A percentile compares a stretch with the other conserved stretches of the same genome.
Conservation (phyloP, 345 rosid genomes). For the Syzygium aqueum region DNA sequence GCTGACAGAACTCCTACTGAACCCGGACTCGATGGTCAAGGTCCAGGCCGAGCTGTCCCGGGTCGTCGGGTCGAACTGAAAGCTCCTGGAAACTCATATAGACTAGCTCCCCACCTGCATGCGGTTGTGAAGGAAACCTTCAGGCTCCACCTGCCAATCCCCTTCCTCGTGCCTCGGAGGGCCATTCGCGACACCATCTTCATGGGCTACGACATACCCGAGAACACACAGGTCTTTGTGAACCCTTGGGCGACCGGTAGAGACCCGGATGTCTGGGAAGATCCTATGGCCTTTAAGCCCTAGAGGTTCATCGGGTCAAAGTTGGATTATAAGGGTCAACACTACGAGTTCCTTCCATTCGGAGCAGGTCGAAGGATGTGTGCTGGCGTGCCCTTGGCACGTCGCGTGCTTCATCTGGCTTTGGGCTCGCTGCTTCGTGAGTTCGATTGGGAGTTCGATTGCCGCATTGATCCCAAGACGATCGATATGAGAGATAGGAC, state of each 20-base stretch:
- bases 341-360: slow-evolving; percentile 29
- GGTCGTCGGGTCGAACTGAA: slow-evolving; percentile 25
- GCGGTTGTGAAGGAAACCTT: slow-evolving; percentile 36
- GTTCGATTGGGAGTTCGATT: slow-evolving; percentile 30
- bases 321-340: slow-evolving; percentile 32
- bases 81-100: slow-evolving; percentile 40
- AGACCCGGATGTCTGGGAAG: slow-evolving; percentile 42
- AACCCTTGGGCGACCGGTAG: slow-evolving; percentile 61
- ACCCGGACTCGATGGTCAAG: slow-evolving; percentile 25
- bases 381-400: slow-evolving; percentile 29
- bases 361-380: slow-evolving; percentile 43
- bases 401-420: slow-evolving; percentile 10
- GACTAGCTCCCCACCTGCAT: slow-evolving; percentile 35
- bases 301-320: slow-evolving; percentile 27
- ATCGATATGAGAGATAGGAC: slow-evolving; percentile 21
- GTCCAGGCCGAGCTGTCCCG: slow-evolving; percentile 34
- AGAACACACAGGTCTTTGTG: slow-evolving; percentile 37
- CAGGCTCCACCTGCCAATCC: slow-evolving; percentile 46
- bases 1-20: slow-evolving; percentile 43
- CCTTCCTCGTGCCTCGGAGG: slow-evolving; percentile 38
- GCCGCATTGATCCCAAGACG: slow-evolving; percentile 7
- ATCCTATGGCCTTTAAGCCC: slow-evolving; percentile 21
- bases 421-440: slow-evolving; percentile 32
- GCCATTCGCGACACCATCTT: slow-evolving; percentile 32
- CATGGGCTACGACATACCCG: slow-evolving; percentile 39